Evolutionary conservation across 163 green algal genomes (phyloP), one percentile per base, ranked within the genome.

Genomic region (Chlorella variabilis): DNA sequence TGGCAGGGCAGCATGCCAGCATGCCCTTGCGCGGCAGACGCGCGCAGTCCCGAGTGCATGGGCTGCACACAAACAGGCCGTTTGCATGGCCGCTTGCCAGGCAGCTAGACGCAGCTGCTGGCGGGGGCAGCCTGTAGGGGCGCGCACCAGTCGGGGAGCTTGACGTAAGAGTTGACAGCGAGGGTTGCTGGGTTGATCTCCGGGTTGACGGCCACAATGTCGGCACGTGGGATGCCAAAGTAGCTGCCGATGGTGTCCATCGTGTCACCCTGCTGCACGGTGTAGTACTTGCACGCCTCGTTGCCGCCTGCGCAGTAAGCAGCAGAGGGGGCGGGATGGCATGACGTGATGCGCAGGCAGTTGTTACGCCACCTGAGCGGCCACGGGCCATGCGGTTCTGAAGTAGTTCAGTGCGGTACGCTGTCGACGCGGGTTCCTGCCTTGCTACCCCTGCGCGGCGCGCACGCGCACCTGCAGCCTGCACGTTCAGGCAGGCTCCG

Each of bases 261-360:
- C 11, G 56, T 84, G 34, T 87, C 77, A 33, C 77, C 83, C 34
- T 31, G 39, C 38, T 87, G 83, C 20, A 84, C 68, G 3, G 59
- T 62, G 69, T 82, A 87, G n/a, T 63, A 65, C 58, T 84, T 81
- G 77, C 83, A 87, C 6, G 62, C 34, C 29, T 75, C 33, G 13
- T 49, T 36, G 62, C 61, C 71, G 71, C 71, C 71, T 78, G 51
- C 59, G 21, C 15, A 27, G 1, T 6, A 11, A 36, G 59, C 6
- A 41, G 34, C 38, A 54, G 56, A 13, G 69, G 23, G 7, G 41
- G 34, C 1, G 2, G 29, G 61, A 25, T 21, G 61, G 29, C 29
- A 13, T 5, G 29, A 6, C 23, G 45, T 6, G 18, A 25, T 1
- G 20, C 0, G 21, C 49, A 54, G 45, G 45, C 18, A 42, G 20